A percentile compares a stretch with the other conserved stretches of the same genome.
Conservation (phyloP, 352 stramenopile genomes). For the Blastocystis sp. region DNA sequence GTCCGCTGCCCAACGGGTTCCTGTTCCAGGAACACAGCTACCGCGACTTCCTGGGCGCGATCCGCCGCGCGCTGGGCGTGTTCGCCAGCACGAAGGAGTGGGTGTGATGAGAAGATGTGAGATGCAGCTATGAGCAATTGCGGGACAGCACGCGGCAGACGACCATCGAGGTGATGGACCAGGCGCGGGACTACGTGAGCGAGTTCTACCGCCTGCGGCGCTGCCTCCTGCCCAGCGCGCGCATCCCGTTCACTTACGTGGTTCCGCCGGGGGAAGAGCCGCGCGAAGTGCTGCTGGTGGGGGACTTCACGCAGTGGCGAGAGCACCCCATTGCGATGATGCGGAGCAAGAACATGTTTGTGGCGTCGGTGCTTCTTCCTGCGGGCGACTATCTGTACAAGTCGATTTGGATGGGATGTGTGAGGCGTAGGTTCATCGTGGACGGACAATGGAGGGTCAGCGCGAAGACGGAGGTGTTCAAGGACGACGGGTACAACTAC, state of each 20-base stretch:
- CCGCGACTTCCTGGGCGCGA: constrained; percentile 54
- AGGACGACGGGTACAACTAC: constrained; percentile 25
- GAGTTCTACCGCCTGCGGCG: constrained; percentile 59
- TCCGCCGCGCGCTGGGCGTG: constrained; percentile 29
- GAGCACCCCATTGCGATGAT: constrained; percentile 42
- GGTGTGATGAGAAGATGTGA: not conserved
- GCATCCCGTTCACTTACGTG: constrained; percentile 48
- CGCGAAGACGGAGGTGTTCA: not conserved
- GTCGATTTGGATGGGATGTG: not conserved
- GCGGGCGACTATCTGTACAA: constrained; percentile 45
- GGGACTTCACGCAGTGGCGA: constrained; percentile 65
- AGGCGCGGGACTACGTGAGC: constrained; percentile 52
- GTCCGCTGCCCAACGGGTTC: constrained; percentile 21
- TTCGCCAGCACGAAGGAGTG: constrained; percentile 51
- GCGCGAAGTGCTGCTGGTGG: constrained; percentile 35
- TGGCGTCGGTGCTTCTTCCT: not conserved
- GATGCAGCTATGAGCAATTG: constrained; percentile 25
- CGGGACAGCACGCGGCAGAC: constrained; percentile 43
- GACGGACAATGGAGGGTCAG: constrained; percentile 44
- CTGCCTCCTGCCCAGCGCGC: constrained; percentile 15
- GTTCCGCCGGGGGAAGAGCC: not conserved
- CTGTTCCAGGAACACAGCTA: constrained; percentile 59
- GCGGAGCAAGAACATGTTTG: not conserved
- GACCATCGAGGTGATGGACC: constrained; percentile 40
- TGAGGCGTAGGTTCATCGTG: constrained; percentile 58